phyloP scores from a whole-genome alignment of 345 rosid genomes.

The Capsella bursapastoris region DNA sequence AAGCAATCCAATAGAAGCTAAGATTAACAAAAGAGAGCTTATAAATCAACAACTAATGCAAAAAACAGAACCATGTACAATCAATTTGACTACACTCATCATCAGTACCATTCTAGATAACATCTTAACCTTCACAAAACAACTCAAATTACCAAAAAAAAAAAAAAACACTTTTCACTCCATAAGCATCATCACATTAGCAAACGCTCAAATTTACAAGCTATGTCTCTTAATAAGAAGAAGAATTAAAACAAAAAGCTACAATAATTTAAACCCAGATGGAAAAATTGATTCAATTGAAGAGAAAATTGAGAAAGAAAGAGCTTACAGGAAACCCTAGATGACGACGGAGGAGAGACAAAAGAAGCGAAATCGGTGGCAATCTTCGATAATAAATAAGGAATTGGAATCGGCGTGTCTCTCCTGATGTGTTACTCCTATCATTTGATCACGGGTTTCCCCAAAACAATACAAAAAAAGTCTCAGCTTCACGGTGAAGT shows the following conservation, averaged over 20 bases:
- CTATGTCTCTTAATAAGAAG: conserved; percentile 6
- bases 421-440: conserved; percentile 36
- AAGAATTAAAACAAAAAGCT: not conserved
- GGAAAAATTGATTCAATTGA: not conserved
- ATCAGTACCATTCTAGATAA: not conserved
- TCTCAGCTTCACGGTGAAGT: conserved; percentile 28
- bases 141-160: not conserved
- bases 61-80: not conserved
- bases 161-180: not conserved
- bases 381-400: not conserved
- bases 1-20: conserved; percentile 3
- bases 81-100: not conserved
- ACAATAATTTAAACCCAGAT: conserved; percentile 10
- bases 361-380: conserved; percentile 16
- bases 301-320: not conserved
- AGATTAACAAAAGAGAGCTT: conserved; percentile 7
- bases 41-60: not conserved
- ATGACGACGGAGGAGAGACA: conserved; percentile 29
- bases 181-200: not conserved
- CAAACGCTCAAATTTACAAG: conserved; percentile 23
- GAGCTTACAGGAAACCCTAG: conserved; percentile 45
- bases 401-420: conserved; percentile 25
- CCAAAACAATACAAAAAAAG: not conserved
- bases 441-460: conserved; percentile 27
- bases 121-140: not conserved